Conservation (phyloP, 2,329 filamentous ascomycete species). For the Chrysosphaeria jannelii region DNA sequence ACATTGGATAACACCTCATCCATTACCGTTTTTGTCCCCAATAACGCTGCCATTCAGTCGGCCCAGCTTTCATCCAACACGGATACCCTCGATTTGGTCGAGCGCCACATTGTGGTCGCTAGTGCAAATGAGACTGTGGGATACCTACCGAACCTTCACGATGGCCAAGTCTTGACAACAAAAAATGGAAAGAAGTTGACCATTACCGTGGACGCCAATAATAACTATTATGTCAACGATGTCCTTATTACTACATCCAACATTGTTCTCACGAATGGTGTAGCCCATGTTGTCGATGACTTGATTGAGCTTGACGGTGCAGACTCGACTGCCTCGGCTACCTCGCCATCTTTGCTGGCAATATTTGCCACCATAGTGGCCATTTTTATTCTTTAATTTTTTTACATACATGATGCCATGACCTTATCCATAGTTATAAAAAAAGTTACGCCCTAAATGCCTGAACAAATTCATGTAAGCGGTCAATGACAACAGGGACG, state of each 20-base stretch:
- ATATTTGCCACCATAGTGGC: background rate
- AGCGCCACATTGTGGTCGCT: constrained; percentile 3
- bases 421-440: background rate
- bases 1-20: constrained; percentile 3
- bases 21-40: constrained; percentile 3
- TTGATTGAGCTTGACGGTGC: no score
- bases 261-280: constrained; percentile 4
- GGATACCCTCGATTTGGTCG: constrained; percentile 2
- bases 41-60: constrained; percentile 3
- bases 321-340: constrained; percentile 3
- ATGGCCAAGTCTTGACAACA: constrained; percentile 3
- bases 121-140: constrained; percentile 1
- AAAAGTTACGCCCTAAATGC: constrained; percentile 49
- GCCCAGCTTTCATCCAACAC: constrained; percentile 1
- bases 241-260: constrained; percentile 3
- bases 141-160: constrained; percentile 3
- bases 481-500: constrained; percentile 82
- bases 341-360: constrained; percentile 1
- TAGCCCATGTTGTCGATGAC: constrained; percentile 3
- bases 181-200: constrained; percentile 3
- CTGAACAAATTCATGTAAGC: constrained; percentile 79
- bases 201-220: constrained; percentile 3
- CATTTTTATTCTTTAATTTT: background rate
- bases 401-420: background rate
- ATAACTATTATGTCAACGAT: constrained; percentile 4